Conservation (phyloP, 192 early-diverging fungal species). For the Rhizophagus prolifer region DNA sequence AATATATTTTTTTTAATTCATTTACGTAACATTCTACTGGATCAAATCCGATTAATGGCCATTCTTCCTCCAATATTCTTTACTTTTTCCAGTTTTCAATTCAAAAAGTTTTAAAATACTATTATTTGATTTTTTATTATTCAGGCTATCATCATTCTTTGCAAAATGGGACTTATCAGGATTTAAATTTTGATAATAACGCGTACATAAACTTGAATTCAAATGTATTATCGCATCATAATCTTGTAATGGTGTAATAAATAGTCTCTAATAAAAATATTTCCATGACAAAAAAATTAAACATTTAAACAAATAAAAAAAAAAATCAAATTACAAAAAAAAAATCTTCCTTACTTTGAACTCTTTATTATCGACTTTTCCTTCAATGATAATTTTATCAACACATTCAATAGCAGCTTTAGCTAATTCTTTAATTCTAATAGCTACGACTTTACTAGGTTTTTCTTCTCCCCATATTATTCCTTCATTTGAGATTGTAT, state of each 20-base stretch:
- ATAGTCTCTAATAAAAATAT: constrained; percentile 61
- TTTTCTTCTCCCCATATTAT: constrained; percentile 57
- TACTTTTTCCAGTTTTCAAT: not conserved
- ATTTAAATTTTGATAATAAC: constrained; percentile 56
- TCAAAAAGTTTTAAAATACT: constrained; percentile 1
- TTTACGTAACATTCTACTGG: constrained; percentile 66
- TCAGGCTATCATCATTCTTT: not conserved
- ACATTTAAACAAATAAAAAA: not conserved
- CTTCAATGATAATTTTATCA: constrained; percentile 37
- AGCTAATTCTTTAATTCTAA: constrained; percentile 66
- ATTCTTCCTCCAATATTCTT: not conserved
- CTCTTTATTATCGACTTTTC: constrained; percentile 31
- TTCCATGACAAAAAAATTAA: constrained; percentile 25
- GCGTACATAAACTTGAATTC: constrained; percentile 52
- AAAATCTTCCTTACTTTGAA: constrained; percentile 40
- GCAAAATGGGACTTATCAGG: constrained; percentile 15
- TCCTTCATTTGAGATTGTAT: constrained; percentile 51
- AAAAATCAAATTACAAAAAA: constrained; percentile 4
- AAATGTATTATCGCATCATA: constrained; percentile 80
- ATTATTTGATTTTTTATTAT: not conserved
- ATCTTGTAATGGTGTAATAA: constrained; percentile 75
- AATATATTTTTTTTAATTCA: constrained; percentile 66
- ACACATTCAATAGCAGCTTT: constrained; percentile 60
- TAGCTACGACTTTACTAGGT: constrained; percentile 57
- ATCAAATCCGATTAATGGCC: constrained; percentile 72